Evolutionary conservation across 2,329 filamentous ascomycete species (phyloP).

Genomic region (Alternaria arbusti): DNA sequence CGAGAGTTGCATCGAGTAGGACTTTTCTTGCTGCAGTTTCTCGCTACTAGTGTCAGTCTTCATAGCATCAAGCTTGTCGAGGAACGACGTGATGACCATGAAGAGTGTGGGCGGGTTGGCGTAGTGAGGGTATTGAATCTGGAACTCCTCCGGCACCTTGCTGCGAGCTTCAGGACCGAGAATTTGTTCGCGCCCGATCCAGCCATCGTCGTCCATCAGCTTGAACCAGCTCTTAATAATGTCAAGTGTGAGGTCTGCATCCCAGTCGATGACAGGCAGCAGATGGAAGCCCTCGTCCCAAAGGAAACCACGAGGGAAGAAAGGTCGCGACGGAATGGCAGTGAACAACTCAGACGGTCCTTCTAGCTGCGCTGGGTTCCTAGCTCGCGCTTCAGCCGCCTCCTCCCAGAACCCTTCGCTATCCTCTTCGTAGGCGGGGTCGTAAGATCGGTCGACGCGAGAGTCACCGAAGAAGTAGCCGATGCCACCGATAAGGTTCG

Average conservation of each 20-base stretch:
- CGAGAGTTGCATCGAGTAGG: slow-evolving; percentile 69
- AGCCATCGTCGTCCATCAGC: slow-evolving; percentile 94
- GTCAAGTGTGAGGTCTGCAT: slow-evolving; percentile 80
- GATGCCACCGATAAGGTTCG: slow-evolving; percentile 90
- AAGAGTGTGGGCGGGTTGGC: slow-evolving; percentile 96
- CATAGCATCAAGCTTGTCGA: slow-evolving; percentile 72
- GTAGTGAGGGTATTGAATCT: slow-evolving; percentile 95
- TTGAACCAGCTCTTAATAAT: slow-evolving; percentile 96
- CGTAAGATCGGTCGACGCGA: slow-evolving; percentile 87
- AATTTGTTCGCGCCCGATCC: slow-evolving; percentile 97
- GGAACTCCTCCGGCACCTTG: slow-evolving; percentile 93
- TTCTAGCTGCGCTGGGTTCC: slow-evolving; percentile 72
- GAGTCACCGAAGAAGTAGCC: slow-evolving; percentile 94
- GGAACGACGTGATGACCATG: slow-evolving; percentile 82
- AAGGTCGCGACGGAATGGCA: slow-evolving; percentile 87
- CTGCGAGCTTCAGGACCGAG: slow-evolving; percentile 88
- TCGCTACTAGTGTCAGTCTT: slow-evolving; percentile 41
- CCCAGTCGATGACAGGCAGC: slow-evolving; percentile 90
- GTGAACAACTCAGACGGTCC: slow-evolving; percentile 90
- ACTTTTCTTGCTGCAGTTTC: slow-evolving; percentile 46
- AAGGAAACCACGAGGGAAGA: slow-evolving; percentile 94
- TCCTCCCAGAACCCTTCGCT: slow-evolving; percentile 96
- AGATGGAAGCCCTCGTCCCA: slow-evolving; percentile 99
- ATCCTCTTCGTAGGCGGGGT: slow-evolving; percentile 92
- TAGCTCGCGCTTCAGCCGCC: slow-evolving; percentile 76